Evolutionary conservation across 2,329 filamentous ascomycete species (phyloP), one percentile per base, ranked within the genome.

Genomic region (Mariannaea sp.): DNA sequence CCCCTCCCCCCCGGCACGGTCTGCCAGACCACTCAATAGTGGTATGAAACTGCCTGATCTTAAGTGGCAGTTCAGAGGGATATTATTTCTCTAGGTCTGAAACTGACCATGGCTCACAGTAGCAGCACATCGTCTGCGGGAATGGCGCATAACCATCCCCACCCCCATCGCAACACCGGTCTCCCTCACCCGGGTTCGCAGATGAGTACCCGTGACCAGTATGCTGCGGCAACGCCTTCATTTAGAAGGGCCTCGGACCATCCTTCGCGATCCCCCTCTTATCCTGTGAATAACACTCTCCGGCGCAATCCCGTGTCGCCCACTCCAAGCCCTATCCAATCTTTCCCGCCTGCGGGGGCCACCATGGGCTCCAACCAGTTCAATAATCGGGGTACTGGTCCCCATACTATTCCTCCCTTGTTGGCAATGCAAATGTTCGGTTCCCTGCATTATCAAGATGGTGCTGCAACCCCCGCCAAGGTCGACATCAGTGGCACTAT

Each of bases 401-500:
- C 58, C 14, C 50, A 58, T 36, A 67, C 71, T 57, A 78, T 83
- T 26, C 83, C 83, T 40, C 83, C 83, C 7, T 74, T 86, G 17
- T 67, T 73, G 58, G 59, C 74, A 6, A 73, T 82, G 46, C 75
- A 76, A 22, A 77, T 77, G 30, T 75, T 86, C 46, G 83, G 83
- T 33, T 80, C 80, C n/a, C 79, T 91, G 49, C 78, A 80, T 51
- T 87, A 86, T 63, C 76, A 73, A 3, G 81, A 89, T 42, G 70
- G 66, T 6, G 69, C 62, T 12, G 60, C 62, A 41, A 74, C 76
- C 2, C 75, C 78, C 1, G 80, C 94, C 60, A 86, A 85, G 58
- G 80, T 89, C 16, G 87, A 89, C 12, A 89, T 96, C 58, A 80
- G 86, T 24, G 90, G 89, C 29, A 87, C 85, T 64, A 91, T 96